phyloP scores from a whole-genome alignment of 805 yeast genomes.

The Torulaspora franciscae region DNA sequence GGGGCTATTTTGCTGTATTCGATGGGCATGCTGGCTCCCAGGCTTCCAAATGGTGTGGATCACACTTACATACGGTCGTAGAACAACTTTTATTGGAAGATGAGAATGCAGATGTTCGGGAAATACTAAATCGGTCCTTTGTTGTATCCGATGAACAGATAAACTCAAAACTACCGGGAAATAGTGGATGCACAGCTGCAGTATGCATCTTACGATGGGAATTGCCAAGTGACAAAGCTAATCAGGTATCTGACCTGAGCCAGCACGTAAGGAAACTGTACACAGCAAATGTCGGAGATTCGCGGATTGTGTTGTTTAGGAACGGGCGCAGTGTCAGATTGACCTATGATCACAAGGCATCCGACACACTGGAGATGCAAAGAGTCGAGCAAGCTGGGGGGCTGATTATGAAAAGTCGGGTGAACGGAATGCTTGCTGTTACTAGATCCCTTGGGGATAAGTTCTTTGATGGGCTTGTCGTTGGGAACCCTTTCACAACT shows the following conservation, averaged over 20 bases:
- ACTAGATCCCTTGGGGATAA: constrained; percentile 90
- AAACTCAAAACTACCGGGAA: constrained; percentile 54
- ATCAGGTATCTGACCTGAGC: constrained; percentile 27
- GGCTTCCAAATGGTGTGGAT: constrained; percentile 93
- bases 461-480: constrained; percentile 84
- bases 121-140: constrained; percentile 64
- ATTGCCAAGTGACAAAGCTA: constrained; percentile 33
- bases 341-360: constrained; percentile 91
- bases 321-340: constrained; percentile 70
- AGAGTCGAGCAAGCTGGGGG: constrained; percentile 82
- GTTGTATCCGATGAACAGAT: constrained; percentile 69
- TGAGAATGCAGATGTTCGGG: constrained; percentile 53
- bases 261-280: constrained; percentile 70
- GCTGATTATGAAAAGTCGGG: constrained; percentile 80
- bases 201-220: constrained; percentile 92
- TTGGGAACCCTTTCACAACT: constrained; percentile 90
- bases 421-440: constrained; percentile 92
- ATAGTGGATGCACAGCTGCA: constrained; percentile 92
- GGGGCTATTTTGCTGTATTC: constrained; percentile 93
- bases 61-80: constrained; percentile 65
- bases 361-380: constrained; percentile 69
- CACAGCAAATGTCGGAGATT: constrained; percentile 94
- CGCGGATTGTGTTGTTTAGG: constrained; percentile 74
- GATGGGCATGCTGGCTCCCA: constrained; percentile 97
- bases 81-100: constrained; percentile 52